Conservation (phyloP, 2,329 filamentous ascomycete species). For the Penicillium expansum region DNA sequence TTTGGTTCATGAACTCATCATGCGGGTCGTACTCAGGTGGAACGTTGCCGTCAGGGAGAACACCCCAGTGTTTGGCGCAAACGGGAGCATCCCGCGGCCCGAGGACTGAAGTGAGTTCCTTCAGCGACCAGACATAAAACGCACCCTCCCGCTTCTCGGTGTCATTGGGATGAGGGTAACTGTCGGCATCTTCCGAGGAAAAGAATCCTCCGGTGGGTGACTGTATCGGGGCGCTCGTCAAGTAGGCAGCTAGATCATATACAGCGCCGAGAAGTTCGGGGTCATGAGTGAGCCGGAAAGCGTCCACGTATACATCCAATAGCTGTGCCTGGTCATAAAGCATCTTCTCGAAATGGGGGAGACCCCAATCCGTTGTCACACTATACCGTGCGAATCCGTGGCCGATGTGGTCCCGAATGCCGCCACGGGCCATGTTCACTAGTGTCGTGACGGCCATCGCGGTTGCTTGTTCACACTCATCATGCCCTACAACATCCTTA, state of each 20-base stretch:
- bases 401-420: constrained; percentile 72
- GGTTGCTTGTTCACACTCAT: constrained; percentile 70
- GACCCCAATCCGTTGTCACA: constrained; percentile 84
- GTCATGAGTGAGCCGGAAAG: constrained; percentile 67
- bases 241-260: constrained; percentile 80
- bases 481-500: constrained; percentile 79
- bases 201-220: constrained; percentile 72
- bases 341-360: constrained; percentile 98
- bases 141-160: constrained; percentile 84
- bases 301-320: constrained; percentile 79
- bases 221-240: constrained; percentile 68
- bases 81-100: constrained; percentile 67
- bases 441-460: constrained; percentile 80
- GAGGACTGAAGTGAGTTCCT: constrained; percentile 78
- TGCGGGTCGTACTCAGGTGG: constrained; percentile 77
- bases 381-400: constrained; percentile 82
- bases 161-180: constrained; percentile 69
- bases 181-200: constrained; percentile 89
- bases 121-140: constrained; percentile 89
- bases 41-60: constrained; percentile 82
- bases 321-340: constrained; percentile 89
- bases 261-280: constrained; percentile 74
- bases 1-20: constrained; percentile 92
- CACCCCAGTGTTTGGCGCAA: constrained; percentile 79
- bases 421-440: constrained; percentile 70